Conservation (phyloP, 2,329 filamentous ascomycete species). For the Ophiostoma quercus region DNA sequence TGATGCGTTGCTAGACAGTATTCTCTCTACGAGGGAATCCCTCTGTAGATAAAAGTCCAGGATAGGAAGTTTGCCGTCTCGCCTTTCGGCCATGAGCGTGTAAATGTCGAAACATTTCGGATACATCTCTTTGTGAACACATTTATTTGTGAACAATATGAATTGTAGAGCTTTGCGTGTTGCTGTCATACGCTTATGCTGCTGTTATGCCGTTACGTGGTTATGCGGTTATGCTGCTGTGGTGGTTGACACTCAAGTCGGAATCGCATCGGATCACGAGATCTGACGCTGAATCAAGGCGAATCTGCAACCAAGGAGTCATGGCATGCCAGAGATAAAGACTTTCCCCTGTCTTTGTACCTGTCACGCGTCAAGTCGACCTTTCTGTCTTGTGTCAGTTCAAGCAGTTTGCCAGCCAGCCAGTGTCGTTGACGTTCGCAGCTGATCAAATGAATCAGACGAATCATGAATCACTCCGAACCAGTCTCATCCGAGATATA, state of each 20-base stretch:
- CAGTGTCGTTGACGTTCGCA: too few relatives aligned
- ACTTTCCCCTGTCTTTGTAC: not conserved
- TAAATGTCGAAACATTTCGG: constrained; percentile 56
- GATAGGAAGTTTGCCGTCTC: constrained; percentile 58
- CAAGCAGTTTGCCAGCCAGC: too few relatives aligned
- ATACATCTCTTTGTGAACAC: constrained; percentile 51
- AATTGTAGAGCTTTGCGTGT: too few relatives aligned
- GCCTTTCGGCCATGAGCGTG: constrained; percentile 43
- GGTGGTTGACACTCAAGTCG: too few relatives aligned
- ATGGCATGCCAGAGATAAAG: too few relatives aligned
- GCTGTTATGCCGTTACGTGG: not conserved
- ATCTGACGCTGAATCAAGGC: not conserved
- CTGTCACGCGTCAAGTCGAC: not conserved
- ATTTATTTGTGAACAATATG: too few relatives aligned
- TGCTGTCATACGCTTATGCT: too few relatives aligned
- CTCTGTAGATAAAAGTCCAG: constrained; percentile 56
- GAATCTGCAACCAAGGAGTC: too few relatives aligned
- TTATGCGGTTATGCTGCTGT: too few relatives aligned
- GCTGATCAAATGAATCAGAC: too few relatives aligned
- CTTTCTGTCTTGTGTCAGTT: not conserved
- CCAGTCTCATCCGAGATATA: not conserved
- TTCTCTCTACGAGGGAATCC: constrained; percentile 23
- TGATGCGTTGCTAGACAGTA: constrained; percentile 55
- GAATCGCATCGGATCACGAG: not conserved
- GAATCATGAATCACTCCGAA: not conserved